phyloP scores from a whole-genome alignment of 129 eudicot species.

The Helianthus tuberosus region DNA sequence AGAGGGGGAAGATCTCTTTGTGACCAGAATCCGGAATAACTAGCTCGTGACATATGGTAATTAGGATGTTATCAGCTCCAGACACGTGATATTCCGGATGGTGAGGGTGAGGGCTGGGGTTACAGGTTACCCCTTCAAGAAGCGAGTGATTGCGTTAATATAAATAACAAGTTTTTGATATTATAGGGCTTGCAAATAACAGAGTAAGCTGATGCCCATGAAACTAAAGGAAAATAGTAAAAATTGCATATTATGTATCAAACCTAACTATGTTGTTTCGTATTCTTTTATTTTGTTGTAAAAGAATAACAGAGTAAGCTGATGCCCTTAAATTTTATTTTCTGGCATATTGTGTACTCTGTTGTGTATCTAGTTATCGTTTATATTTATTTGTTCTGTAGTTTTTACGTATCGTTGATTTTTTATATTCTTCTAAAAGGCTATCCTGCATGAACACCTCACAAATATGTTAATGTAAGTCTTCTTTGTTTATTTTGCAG shows the following conservation, averaged over 20 bases:
- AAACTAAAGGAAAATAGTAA: not conserved
- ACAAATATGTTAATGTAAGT: not conserved
- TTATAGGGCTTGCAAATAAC: not conserved
- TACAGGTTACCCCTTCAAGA: too few relatives aligned
- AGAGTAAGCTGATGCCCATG: not conserved
- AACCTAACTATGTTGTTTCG: not conserved
- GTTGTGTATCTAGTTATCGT: not conserved
- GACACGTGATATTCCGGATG: too few relatives aligned
- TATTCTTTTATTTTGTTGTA: slow-evolving; percentile 7
- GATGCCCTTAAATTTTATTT: not conserved
- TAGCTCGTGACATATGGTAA: too few relatives aligned
- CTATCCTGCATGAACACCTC: not conserved
- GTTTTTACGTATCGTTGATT: not conserved
- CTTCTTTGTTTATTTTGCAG: slow-evolving; percentile 35
- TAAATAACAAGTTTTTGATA: not conserved
- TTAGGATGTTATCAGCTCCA: too few relatives aligned
- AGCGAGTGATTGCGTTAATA: not conserved
- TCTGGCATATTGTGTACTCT: slow-evolving; percentile 6
- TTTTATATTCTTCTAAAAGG: not conserved
- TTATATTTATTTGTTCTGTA: slow-evolving; percentile 4
- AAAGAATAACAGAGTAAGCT: too few relatives aligned
- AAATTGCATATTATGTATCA: not conserved
- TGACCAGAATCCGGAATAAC: too few relatives aligned
- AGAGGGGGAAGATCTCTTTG: too few relatives aligned
- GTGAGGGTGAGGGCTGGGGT: not conserved